Evolutionary conservation across 2,329 filamentous ascomycete genomes (phyloP), one percentile per base, ranked within the genome.

Genomic region (Apiospora malaysiana): DNA sequence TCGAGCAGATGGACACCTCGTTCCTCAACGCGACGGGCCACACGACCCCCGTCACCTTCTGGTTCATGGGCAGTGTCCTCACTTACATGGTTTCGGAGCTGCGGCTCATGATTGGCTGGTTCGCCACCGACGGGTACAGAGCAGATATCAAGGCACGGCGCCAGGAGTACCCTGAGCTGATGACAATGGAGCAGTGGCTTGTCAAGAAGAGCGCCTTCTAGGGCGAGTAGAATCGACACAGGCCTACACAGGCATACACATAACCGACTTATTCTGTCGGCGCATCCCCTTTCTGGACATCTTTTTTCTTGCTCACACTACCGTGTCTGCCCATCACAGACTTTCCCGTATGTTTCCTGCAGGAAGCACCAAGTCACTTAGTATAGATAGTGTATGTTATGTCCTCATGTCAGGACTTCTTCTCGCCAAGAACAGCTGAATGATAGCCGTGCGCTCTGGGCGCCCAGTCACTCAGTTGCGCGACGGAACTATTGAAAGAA

Each of bases 101-200:
- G 47, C 71, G 74, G 4, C 10, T 63, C 51, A 69, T 65, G 68
- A 63, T 69, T 76, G 74, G 74, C n/a, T 82, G 80, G 80, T 82
- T 82, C 63, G 77, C 77, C 0, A 76, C 70, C 25, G 77, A 81
- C 23, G 80, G 81, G 18, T 82, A 81, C 70, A 75, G 72, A 56
- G 81, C 80, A 4, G 75, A 82, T 66, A 72, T 81, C 49, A 69
- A 69, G 56, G 76, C 75, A 32, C 71, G 78, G 14, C 76, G 79
- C 45, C 72, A 66, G 69, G 79, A 81, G 4, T 72, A 80, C 66
- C 79, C 79, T 2, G 75, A 70, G 0, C 43, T 82, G 75, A 67
- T 81, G 73, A 79, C 76, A 7, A 75, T 82, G 74, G 77, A 79
- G 71, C 68, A 75, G 66, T 82, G 79, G 80, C 59, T 82, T 46